Percentiles rank a stretch among this genome's conserved stretches.
Conservation (phyloP, 352 stramenopile genomes). For the Pythium scleroteichum region DNA sequence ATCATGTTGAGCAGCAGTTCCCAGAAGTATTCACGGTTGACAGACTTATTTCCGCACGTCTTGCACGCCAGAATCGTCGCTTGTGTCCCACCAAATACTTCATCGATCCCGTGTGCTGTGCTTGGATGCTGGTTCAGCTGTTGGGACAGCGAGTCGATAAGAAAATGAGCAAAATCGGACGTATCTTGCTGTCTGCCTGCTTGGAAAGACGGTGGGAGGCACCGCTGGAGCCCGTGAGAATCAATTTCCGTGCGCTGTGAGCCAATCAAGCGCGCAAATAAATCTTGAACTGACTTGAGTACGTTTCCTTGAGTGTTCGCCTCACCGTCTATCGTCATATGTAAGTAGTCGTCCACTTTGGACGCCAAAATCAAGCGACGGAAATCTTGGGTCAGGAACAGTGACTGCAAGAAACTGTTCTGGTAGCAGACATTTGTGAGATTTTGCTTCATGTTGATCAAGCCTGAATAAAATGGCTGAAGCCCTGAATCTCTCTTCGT, state of each 20-base stretch:
- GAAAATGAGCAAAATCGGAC: slow-evolving; percentile 85
- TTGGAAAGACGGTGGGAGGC: slow-evolving; percentile 72
- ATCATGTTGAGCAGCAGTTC: slow-evolving; percentile 90
- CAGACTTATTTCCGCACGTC: slow-evolving; percentile 72
- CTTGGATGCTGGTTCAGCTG: slow-evolving; percentile 64
- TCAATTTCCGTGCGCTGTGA: slow-evolving; percentile 70
- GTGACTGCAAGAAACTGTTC: slow-evolving; percentile 87
- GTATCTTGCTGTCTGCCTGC: slow-evolving; percentile 84
- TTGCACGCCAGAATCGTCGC: slow-evolving; percentile 86
- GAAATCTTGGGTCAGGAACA: slow-evolving; percentile 88
- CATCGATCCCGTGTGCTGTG: slow-evolving; percentile 56
- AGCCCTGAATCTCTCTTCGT: slow-evolving; percentile 25
- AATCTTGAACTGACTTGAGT: slow-evolving; percentile 60
- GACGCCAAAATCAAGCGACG: slow-evolving; percentile 69
- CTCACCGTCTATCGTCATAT: slow-evolving; percentile 27
- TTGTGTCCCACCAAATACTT: slow-evolving; percentile 80
- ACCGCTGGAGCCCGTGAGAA: slow-evolving; percentile 71
- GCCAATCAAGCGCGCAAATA: slow-evolving; percentile 72
- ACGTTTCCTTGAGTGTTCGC: slow-evolving; percentile 38
- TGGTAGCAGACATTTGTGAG: slow-evolving; percentile 91
- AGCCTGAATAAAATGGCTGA: slow-evolving; percentile 78
- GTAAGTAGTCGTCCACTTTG: slow-evolving; percentile 43
- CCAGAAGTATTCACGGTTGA: slow-evolving; percentile 89
- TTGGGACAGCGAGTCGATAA: slow-evolving; percentile 80
- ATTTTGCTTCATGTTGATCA: slow-evolving; percentile 91